Conservation (phyloP, 306 rosid genomes). For the Cajanus cajan region DNA sequence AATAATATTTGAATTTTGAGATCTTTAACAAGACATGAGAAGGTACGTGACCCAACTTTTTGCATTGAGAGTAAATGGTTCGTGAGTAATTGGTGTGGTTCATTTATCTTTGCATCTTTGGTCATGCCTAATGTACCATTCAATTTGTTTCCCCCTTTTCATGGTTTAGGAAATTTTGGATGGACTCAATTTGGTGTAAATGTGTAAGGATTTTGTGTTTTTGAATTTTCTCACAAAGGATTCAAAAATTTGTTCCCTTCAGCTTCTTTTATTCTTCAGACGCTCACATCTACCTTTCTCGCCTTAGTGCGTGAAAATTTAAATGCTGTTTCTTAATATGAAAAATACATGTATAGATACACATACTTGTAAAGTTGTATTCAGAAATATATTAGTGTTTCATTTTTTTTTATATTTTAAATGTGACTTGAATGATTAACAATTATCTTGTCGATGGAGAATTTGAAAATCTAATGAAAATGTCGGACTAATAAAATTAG, state of each 20-base stretch:
- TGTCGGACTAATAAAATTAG: background rate
- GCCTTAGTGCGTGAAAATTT: conserved; percentile 26
- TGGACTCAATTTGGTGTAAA: background rate
- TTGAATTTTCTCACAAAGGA: background rate
- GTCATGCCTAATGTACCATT: conserved; percentile 22
- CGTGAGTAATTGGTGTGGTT: conserved; percentile 33
- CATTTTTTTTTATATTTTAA: background rate
- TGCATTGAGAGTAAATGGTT: conserved; percentile 51
- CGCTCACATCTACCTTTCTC: conserved; percentile 24
- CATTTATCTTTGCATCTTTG: conserved; percentile 20
- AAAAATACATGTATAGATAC: background rate
- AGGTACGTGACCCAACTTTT: conserved; percentile 59
- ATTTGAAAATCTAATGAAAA: conserved; percentile 1
- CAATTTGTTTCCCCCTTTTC: background rate
- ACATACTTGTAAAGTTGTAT: background rate
- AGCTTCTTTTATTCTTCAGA: background rate
- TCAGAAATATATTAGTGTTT: background rate
- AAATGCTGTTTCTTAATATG: background rate
- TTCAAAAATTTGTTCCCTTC: background rate
- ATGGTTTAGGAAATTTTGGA: background rate
- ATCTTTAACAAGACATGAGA: conserved; percentile 47
- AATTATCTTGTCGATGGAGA: background rate
- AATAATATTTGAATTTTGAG: conserved; percentile 55
- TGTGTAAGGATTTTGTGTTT: background rate
- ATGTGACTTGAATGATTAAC: background rate